Evolutionary conservation across 192 early-diverging fungal genomes (phyloP).

Genomic region (Backusella parvicylindrica): DNA sequence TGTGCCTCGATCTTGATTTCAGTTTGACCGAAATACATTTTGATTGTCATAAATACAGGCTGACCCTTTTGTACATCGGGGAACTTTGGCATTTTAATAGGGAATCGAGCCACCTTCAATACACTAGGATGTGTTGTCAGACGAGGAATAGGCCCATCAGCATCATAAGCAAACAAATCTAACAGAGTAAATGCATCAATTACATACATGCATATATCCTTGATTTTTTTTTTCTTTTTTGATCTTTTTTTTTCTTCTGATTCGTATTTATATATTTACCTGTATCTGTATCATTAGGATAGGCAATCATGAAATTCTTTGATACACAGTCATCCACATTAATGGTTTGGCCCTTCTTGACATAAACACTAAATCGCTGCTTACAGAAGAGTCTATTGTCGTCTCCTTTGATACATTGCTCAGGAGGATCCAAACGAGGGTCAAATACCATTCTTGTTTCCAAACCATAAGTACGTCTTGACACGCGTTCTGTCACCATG

Average conservation of each 20-base stretch:
- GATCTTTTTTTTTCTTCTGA: not conserved
- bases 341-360: slow-evolving; percentile 38
- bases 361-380: slow-evolving; percentile 40
- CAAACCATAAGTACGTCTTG: slow-evolving; percentile 49
- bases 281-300: slow-evolving; percentile 42
- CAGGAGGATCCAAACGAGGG: slow-evolving; percentile 45
- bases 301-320: slow-evolving; percentile 50
- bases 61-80: slow-evolving; percentile 39
- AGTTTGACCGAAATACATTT: slow-evolving; percentile 51
- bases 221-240: not conserved
- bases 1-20: slow-evolving; percentile 47
- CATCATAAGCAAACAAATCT: slow-evolving; percentile 38
- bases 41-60: slow-evolving; percentile 46
- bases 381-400: slow-evolving; percentile 42
- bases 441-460: slow-evolving; percentile 52
- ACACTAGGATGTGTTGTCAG: slow-evolving; percentile 34
- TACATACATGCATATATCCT: not conserved
- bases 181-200: not conserved
- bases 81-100: slow-evolving; percentile 40
- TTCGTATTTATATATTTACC: slow-evolving; percentile 15
- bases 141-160: slow-evolving; percentile 22
- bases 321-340: slow-evolving; percentile 48
- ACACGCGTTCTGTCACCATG: slow-evolving; percentile 48
- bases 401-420: slow-evolving; percentile 45
- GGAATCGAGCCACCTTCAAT: slow-evolving; percentile 36